Evolutionary conservation across 257 asterid genomes (phyloP).

Genomic region (Penstemon barbatus): DNA sequence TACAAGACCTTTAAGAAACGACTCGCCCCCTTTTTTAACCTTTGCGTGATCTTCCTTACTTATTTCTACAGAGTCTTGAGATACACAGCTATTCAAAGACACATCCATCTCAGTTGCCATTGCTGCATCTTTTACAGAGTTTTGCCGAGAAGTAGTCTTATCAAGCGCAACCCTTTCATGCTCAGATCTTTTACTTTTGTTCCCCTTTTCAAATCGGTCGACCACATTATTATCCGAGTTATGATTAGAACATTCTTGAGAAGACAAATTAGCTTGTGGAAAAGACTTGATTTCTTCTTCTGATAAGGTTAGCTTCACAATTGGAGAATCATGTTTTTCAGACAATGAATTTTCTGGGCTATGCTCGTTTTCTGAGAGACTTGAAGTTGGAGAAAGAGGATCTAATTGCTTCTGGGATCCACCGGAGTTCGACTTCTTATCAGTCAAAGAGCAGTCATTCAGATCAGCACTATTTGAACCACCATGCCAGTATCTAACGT

Average conservation of each 20-base stretch:
- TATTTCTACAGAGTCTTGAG: conserved; percentile 59
- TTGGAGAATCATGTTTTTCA: conserved; percentile 40
- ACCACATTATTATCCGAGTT: conserved; percentile 40
- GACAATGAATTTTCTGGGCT: conserved; percentile 43
- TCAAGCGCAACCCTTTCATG: conserved; percentile 42
- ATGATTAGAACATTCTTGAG: conserved; percentile 31
- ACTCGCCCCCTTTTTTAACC: conserved; percentile 63
- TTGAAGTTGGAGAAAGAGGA: conserved; percentile 50
- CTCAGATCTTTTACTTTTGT: conserved; percentile 49
- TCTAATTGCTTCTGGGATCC: conserved; percentile 46
- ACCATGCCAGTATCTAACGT: conserved; percentile 44
- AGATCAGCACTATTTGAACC: conserved; percentile 36
- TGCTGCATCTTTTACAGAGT: conserved; percentile 51
- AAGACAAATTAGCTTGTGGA: conserved; percentile 38
- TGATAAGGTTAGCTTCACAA: conserved; percentile 32
- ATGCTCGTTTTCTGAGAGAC: conserved; percentile 49
- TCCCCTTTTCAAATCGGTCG: conserved; percentile 43
- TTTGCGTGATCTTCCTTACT: conserved; percentile 55
- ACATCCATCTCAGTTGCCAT: conserved; percentile 75
- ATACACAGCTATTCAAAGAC: conserved; percentile 49
- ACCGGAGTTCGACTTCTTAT: conserved; percentile 45
- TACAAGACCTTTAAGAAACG: conserved; percentile 66
- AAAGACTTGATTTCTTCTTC: conserved; percentile 28
- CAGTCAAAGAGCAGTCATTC: conserved; percentile 36
- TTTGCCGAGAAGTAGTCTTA: conserved; percentile 51